A percentile compares a stretch with the other conserved stretches of the same genome.
These are phyloP conservation scores for Aureobasidium sp. DNA, from an alignment of 2,329 filamentous ascomycete species.

Conservation along the genomic window DNA sequence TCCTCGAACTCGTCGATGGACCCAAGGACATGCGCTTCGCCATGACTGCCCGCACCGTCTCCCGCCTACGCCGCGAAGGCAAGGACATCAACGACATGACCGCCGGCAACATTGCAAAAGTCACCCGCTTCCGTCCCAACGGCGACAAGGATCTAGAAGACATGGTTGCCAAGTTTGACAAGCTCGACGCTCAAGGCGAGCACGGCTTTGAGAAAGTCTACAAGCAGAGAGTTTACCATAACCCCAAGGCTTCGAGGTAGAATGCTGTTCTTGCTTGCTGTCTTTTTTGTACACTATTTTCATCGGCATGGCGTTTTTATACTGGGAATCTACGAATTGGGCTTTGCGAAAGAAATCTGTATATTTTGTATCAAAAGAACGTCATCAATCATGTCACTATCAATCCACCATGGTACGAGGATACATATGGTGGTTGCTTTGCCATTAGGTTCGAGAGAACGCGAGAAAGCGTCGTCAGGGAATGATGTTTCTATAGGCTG, in stretches of 20 bases:
- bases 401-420: neutral
- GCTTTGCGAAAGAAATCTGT: neutral
- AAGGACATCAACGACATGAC: constrained; percentile 64
- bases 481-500: no score
- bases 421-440: neutral
- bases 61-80: constrained; percentile 47
- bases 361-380: neutral
- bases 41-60: constrained; percentile 81
- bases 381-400: neutral
- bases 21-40: constrained; percentile 91
- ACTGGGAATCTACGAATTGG: neutral
- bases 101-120: constrained; percentile 71
- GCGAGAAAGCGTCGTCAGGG: neutral
- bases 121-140: constrained; percentile 64
- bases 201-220: constrained; percentile 30
- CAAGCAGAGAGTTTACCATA: constrained; percentile 19
- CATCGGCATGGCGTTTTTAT: constrained; percentile 8
- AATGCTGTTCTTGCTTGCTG: neutral
- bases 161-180: constrained; percentile 44
- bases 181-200: constrained; percentile 27
- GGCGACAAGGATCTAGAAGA: constrained; percentile 62
- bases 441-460: neutral
- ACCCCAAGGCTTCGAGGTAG: constrained; percentile 9
- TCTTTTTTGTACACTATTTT: neutral
- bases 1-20: constrained; percentile 91